phyloP scores from a whole-genome alignment of 805 yeast genomes.

The Kluyveromyces siamensis region DNA sequence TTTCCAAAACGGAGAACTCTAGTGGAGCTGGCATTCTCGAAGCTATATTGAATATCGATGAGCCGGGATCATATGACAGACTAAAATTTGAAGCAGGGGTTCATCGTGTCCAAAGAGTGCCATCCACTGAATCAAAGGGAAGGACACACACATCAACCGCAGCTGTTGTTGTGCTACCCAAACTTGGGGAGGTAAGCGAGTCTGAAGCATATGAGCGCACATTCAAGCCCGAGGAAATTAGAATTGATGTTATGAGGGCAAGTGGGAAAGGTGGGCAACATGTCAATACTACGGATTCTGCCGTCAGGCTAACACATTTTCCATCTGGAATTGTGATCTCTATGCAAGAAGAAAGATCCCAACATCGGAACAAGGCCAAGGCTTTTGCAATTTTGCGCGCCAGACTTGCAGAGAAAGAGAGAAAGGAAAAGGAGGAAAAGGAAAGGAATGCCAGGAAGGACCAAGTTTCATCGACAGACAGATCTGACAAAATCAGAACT shows the following conservation, averaged over 20 bases:
- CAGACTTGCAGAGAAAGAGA: conserved; percentile 72
- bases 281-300: conserved; percentile 95
- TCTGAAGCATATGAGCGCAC: conserved; percentile 51
- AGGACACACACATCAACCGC: conserved; percentile 94
- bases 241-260: conserved; percentile 95
- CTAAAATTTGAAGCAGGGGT: conserved; percentile 88
- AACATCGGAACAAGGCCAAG: conserved; percentile 86
- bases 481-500: conserved; percentile 89
- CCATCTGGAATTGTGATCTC: conserved; percentile 85
- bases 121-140: conserved; percentile 89
- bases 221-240: conserved; percentile 78
- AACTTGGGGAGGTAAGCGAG: conserved; percentile 48
- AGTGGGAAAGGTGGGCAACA: conserved; percentile 98
- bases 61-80: conserved; percentile 65
- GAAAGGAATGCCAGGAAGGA: conserved; percentile 63
- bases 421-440: conserved; percentile 50
- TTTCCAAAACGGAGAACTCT: conserved; percentile 47
- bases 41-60: conserved; percentile 66
- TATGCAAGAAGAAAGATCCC: conserved; percentile 94
- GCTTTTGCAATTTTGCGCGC: conserved; percentile 80
- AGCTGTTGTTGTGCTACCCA: conserved; percentile 89
- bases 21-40: conserved; percentile 63
- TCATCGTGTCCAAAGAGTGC: conserved; percentile 90
- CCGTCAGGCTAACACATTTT: conserved; percentile 83
- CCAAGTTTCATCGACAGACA: conserved; percentile 81